Conservation (phyloP, 2,329 filamentous ascomycete species). For the Pseudomassariella vexata region DNA sequence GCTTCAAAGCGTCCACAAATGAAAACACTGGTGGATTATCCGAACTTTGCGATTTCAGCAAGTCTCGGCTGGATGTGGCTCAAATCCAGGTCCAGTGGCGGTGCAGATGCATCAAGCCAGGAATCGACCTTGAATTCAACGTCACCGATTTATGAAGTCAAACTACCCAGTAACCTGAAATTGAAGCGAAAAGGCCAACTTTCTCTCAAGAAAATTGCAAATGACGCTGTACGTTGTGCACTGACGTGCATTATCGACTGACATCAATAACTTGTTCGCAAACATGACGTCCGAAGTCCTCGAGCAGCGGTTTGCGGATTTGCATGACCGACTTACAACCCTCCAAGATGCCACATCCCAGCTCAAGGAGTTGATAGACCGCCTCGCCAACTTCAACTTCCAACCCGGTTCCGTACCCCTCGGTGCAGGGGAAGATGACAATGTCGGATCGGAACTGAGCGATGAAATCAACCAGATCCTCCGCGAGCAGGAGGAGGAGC, state of each 20-base stretch:
- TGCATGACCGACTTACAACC: slow-evolving; percentile 55
- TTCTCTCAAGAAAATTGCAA: no score
- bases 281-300: slow-evolving; percentile 1
- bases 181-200: no score
- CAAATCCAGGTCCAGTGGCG: no score
- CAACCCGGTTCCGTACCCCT: slow-evolving; percentile 52
- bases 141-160: no score
- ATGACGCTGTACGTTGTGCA: neutral
- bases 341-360: slow-evolving; percentile 57
- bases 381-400: slow-evolving; percentile 53
- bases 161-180: no score
- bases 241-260: no score
- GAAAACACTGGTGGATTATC: no score
- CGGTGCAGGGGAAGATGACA: slow-evolving; percentile 40
- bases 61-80: no score
- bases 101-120: no score
- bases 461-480: slow-evolving; percentile 75
- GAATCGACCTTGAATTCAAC: no score
- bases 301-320: slow-evolving; percentile 44
- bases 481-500: slow-evolving; percentile 74
- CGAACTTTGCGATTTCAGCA: no score
- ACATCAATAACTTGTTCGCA: neutral
- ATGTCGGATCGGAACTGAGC: slow-evolving; percentile 64
- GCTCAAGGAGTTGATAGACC: slow-evolving; percentile 53
- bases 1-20: no score